These are phyloP conservation scores for Aspergillus nanangensis DNA, from an alignment of 495 filamentous ascomycete species.

Conservation along the genomic window DNA sequence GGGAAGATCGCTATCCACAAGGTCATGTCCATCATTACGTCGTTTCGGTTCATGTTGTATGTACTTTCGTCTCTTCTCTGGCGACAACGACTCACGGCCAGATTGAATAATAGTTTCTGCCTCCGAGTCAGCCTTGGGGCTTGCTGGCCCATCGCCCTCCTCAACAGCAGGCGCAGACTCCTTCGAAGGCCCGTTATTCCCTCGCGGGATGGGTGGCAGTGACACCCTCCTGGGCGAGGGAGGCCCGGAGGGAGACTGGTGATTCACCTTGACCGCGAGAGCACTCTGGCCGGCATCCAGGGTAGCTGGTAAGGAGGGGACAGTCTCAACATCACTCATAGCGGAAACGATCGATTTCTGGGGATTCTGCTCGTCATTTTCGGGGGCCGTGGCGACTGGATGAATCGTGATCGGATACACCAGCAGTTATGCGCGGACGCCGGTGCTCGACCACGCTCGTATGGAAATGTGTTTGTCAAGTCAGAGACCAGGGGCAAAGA, in stretches of 20 bases:
- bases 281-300: constrained; percentile 36
- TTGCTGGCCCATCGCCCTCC: constrained; percentile 30
- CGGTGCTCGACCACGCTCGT: constrained; percentile 26
- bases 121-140: constrained; percentile 61
- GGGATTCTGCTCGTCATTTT: constrained; percentile 47
- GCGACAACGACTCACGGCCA: constrained; percentile 65
- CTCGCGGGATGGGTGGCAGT: constrained; percentile 15
- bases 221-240: constrained; percentile 22
- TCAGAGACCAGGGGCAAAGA: no score
- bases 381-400: constrained; percentile 37
- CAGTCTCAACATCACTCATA: constrained; percentile 49
- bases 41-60: constrained; percentile 60
- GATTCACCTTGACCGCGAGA: constrained; percentile 33
- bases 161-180: constrained; percentile 23
- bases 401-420: constrained; percentile 31
- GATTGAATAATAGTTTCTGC: constrained; percentile 77
- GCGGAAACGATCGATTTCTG: constrained; percentile 43
- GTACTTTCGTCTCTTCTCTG: constrained; percentile 61
- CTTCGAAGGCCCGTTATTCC: constrained; percentile 19
- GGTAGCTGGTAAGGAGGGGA: constrained; percentile 39
- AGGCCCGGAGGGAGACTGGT: constrained; percentile 19
- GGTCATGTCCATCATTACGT: constrained; percentile 49
- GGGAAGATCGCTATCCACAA: constrained; percentile 18
- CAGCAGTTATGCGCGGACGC: constrained; percentile 37
- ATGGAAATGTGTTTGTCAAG: constrained; percentile 5